A percentile compares a stretch with the other conserved stretches of the same genome.
These are phyloP conservation scores for Ophiostoma quercus DNA, from an alignment of 2,329 filamentous ascomycete species.

Conservation along the genomic window DNA sequence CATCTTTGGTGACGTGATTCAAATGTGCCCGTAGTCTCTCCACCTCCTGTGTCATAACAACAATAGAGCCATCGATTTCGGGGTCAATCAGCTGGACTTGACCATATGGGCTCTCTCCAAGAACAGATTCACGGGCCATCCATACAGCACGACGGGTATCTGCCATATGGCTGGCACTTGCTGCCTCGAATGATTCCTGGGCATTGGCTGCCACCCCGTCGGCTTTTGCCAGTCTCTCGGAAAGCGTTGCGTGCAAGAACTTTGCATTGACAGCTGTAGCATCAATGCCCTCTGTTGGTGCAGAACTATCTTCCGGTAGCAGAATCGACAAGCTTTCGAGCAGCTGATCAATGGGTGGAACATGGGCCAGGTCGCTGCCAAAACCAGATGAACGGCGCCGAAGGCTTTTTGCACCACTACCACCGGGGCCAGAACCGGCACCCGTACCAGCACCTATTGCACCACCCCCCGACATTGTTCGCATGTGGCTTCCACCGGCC, in stretches of 20 bases:
- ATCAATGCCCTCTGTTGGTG: not conserved
- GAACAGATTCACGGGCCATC: constrained; percentile 46
- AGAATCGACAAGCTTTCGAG: constrained; percentile 44
- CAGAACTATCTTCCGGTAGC: constrained; percentile 34
- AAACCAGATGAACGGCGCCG: constrained; percentile 37
- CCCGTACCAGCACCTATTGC: not conserved
- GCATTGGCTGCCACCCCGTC: constrained; percentile 42
- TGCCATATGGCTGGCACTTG: constrained; percentile 39
- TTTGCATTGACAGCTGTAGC: constrained; percentile 26
- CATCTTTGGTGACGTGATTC: constrained; percentile 35
- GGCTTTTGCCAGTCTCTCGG: constrained; percentile 41
- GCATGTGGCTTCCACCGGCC: constrained; percentile 31
- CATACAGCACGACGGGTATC: constrained; percentile 47
- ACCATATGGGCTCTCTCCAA: constrained; percentile 48
- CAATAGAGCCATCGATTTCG: constrained; percentile 49
- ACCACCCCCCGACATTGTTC: constrained; percentile 32
- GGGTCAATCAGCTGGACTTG: constrained; percentile 48
- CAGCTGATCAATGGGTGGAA: constrained; percentile 44
- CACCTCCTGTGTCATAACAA: constrained; percentile 43
- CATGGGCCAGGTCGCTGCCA: constrained; percentile 31
- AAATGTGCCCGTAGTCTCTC: constrained; percentile 39
- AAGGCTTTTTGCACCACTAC: constrained; percentile 13
- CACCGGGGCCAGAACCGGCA: constrained; percentile 8
- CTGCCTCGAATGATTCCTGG: constrained; percentile 48
- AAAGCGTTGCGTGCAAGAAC: constrained; percentile 33